Conservation (phyloP, 306 rosid genomes). For the Senna tora region DNA sequence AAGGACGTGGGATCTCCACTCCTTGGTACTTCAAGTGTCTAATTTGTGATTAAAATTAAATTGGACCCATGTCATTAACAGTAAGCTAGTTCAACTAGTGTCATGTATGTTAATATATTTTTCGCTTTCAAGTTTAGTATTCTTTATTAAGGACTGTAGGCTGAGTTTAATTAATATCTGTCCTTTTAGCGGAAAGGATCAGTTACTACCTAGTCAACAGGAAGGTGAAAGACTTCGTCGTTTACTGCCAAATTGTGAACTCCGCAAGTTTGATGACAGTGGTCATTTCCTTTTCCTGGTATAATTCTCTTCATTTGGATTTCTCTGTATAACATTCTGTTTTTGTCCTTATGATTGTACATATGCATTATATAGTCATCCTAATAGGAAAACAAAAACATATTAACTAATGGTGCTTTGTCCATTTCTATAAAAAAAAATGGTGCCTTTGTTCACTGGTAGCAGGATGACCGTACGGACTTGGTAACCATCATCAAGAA, state of each 20-base stretch:
- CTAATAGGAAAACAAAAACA: background rate
- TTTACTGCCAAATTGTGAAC: constrained; percentile 56
- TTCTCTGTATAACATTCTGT: constrained; percentile 11
- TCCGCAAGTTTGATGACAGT: constrained; percentile 62
- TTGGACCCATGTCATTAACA: background rate
- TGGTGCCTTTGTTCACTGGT: constrained; percentile 19
- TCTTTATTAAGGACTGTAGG: constrained; percentile 18
- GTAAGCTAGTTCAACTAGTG: constrained; percentile 9
- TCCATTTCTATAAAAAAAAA: no score
- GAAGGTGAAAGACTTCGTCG: constrained; percentile 67
- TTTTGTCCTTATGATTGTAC: constrained; percentile 6
- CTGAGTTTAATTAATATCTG: constrained; percentile 40
- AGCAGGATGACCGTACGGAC: constrained; percentile 72
- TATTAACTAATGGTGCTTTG: no score
- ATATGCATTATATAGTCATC: background rate
- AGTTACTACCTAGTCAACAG: constrained; percentile 66
- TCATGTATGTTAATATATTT: constrained; percentile 13
- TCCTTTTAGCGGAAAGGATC: constrained; percentile 71
- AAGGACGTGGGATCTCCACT: constrained; percentile 21
- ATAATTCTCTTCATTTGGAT: constrained; percentile 39
- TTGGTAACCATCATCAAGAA: constrained; percentile 69
- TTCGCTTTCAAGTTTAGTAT: constrained; percentile 24
- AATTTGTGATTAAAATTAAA: background rate
- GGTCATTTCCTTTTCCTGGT: constrained; percentile 91
- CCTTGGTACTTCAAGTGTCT: constrained; percentile 5